Base-by-base conservation (phyloP, 164 flowering plant genomes). In the Brasenia schreberi region DNA sequence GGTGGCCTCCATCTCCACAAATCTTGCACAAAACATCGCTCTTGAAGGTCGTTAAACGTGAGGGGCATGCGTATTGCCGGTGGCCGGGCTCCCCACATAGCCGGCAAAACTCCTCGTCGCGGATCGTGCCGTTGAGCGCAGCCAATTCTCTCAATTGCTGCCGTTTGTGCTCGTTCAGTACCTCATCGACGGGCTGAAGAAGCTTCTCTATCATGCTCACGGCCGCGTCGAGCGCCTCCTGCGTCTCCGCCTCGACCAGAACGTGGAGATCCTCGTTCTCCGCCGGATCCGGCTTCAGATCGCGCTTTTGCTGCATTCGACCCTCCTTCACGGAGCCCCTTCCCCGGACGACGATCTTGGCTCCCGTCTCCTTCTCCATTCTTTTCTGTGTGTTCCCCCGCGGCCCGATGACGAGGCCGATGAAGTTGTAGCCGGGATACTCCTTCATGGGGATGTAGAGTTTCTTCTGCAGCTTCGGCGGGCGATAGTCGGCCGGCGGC, bases 1-100 rank as follows among this genome's bases (percentile, higher is more conserved):
- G 97, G 45, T 93, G 98, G n/a, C 98, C 98, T 49, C 97, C 97
- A 72, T 90, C 96, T 66, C 98, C 98, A 79, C 98, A 93, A 19
- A 86, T 84, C 77, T 87, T 87, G 71, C 97, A 93, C 1, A 83
- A 75, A 43, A 93, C 98, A 69, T 90, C 97, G 75, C 96, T 90
- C 83, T 93, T 93, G 70, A 87, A 93, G 5, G 97, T 90, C 0
- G 92, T 75, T 1, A 81, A 70, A 0, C 96, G 83, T 3, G 96
- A 78, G 52, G 98, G 98, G 67, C 98, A 90, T 0, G 98, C 96
- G 78, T 78, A 88, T 71, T 90, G 97, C 7, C 98, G 75, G 66
- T 93, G 98, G 18, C 98, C 98, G 3, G 94, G 86, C 77, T 93
- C 98, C 68, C 97, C 98, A 75, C 98, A 93, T 68, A 88, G 69